phyloP scores from a whole-genome alignment of 2,329 filamentous ascomycete species.

The Paraconiothyrium sp. region DNA sequence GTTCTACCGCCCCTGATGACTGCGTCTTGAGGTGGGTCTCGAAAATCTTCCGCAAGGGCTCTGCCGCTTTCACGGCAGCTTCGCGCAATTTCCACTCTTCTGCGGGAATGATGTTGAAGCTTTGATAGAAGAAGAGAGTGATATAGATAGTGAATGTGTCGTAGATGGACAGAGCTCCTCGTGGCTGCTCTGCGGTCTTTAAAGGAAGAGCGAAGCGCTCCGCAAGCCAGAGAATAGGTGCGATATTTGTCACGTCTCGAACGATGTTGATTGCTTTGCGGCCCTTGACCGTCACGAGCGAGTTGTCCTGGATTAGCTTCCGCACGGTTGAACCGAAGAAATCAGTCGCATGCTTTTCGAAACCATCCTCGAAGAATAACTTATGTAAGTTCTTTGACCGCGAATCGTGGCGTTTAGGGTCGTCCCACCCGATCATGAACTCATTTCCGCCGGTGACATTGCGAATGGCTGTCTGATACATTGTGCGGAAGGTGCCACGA shows the following conservation, averaged over 20 bases:
- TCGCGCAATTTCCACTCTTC: conserved; percentile 62
- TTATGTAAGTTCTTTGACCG: conserved; percentile 55
- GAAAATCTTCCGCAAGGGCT: conserved; percentile 72
- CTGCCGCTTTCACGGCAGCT: conserved; percentile 60
- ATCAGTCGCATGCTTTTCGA: conserved; percentile 73
- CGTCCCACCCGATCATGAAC: conserved; percentile 62
- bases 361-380: conserved; percentile 67
- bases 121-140: conserved; percentile 69
- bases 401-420: conserved; percentile 49
- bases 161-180: conserved; percentile 61
- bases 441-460: conserved; percentile 63
- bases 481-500: conserved; percentile 58
- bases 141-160: conserved; percentile 66
- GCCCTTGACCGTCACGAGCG: conserved; percentile 55
- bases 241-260: conserved; percentile 74
- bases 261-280: conserved; percentile 63
- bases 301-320: conserved; percentile 58
- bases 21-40: conserved; percentile 71
- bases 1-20: conserved; percentile 63
- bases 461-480: conserved; percentile 69
- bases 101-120: conserved; percentile 62
- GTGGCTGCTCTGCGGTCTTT: conserved; percentile 68
- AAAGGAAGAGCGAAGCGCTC: conserved; percentile 73
- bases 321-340: conserved; percentile 62
- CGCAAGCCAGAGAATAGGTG: conserved; percentile 70